phyloP scores from a whole-genome alignment of 75 land plant species.

The Picea sitchensis region DNA sequence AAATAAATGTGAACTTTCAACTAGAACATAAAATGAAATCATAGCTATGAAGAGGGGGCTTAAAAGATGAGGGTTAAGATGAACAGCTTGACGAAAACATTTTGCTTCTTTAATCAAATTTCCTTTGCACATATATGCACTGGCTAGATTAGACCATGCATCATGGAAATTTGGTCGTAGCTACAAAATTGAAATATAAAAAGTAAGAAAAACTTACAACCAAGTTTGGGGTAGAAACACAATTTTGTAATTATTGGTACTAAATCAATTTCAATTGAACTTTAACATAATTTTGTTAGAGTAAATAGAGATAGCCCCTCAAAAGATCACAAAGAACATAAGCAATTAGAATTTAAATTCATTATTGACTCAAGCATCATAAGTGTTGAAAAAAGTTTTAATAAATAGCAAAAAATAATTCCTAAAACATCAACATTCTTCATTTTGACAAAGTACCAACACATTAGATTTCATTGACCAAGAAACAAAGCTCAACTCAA shows the following conservation, averaged over 20 bases:
- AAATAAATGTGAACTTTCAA: not conserved
- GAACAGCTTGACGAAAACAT: conserved; percentile 92
- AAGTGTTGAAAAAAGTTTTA: too few species aligned
- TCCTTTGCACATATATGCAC: conserved; percentile 98
- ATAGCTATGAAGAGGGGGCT: not conserved
- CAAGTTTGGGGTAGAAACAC: not conserved
- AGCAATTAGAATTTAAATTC: too few species aligned
- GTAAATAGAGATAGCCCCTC: not conserved
- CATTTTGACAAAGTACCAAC: not conserved
- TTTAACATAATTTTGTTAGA: too few species aligned
- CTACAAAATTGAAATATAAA: conserved; percentile 25
- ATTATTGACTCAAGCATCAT: too few species aligned
- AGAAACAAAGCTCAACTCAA: too few species aligned
- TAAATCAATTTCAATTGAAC: too few species aligned
- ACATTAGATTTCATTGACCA: not conserved
- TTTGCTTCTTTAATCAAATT: conserved; percentile 81
- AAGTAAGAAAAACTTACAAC: not conserved
- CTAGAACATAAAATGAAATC: not conserved
- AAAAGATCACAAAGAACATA: too few species aligned
- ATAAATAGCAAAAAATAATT: not conserved
- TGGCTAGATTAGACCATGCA: conserved; percentile 98
- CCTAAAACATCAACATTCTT: not conserved
- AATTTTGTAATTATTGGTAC: too few species aligned
- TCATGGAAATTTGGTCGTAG: conserved; percentile 92
- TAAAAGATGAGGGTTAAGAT: conserved; percentile 85